Base-by-base conservation (phyloP, 2,329 filamentous ascomycete species). In the Neofusicoccum laricinum region DNA sequence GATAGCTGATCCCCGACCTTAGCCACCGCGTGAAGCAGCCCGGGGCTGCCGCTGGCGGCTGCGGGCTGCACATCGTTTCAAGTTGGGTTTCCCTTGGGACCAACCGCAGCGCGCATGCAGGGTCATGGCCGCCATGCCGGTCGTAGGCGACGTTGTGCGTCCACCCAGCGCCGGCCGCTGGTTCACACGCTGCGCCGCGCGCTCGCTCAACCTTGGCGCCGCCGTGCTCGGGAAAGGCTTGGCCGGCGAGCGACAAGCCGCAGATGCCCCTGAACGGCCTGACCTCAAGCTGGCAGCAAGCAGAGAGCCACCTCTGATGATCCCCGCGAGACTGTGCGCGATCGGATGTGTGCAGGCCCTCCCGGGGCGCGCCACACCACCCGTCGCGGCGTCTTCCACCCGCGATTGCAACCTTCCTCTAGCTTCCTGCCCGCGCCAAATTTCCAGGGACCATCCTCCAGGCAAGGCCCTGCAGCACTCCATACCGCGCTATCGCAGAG, bases 401-500 rank as follows among this genome's bases (percentile, higher is more conserved):
- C 55, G 55, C 55, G 40, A 36, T 36, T n/a, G n/a, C n/a, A 25
- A 25, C 41, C 15, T 32, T 12, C 30, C 17, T 30, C 55, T 59
- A 46, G 55, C 55, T 46, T 40, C 11, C 55, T 25, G 53, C 21
- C 10, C 6, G 12, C 15, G 4, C 21, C 12, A 34, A 59, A 34
- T 21, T 59, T 59, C 15, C 55, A 59, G 55, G 55, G 55, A 36
- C 55, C 12, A 46, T 48, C 55, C 55, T 59, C 53, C 38, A 57
- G 43, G 36, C 36, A 32, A 43, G 4, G 38, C 53, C 38, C 41
- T 48, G 41, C 41, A 34, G 15, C 21, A 11, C 7, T 19, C 17
- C 40, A 36, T 14, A 15, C 10, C 15, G 10, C 36, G 17, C 34
- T 41, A n/a, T 19, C 15, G 17, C 36, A 17, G 15, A 8, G 30